Conservation (phyloP, 257 asterid species). For the Solanum dulcamara region DNA sequence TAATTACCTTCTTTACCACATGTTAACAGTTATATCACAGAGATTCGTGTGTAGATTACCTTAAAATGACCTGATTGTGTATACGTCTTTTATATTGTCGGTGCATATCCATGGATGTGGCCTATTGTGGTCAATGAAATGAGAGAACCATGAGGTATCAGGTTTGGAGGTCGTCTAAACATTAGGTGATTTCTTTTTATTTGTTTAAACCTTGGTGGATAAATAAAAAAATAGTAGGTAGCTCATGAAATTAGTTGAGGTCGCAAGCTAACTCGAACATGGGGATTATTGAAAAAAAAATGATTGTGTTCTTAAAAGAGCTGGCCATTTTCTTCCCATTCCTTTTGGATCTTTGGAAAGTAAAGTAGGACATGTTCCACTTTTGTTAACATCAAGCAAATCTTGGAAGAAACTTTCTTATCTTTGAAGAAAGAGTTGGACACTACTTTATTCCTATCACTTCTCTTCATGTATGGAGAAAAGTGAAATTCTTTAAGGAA, state of each 20-base stretch:
- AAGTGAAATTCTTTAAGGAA: not conserved
- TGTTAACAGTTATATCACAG: not conserved
- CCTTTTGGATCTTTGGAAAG: not conserved
- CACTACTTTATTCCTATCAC: not conserved
- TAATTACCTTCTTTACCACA: not conserved
- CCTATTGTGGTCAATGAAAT: not conserved
- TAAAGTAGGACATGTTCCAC: not conserved
- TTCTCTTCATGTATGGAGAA: not conserved
- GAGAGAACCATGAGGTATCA: not conserved
- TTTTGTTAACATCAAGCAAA: not conserved
- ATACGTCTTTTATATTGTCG: not conserved
- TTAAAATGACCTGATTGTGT: not conserved
- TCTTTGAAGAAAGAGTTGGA: not conserved
- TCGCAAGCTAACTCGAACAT: not conserved
- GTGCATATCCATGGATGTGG: too few relatives aligned
- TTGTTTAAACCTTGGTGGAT: not conserved
- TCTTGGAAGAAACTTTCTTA: not conserved
- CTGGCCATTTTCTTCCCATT: not conserved
- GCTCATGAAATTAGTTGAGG: not conserved
- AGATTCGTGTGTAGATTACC: not conserved
- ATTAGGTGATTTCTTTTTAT: not conserved
- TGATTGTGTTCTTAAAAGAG: not conserved
- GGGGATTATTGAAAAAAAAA: not conserved
- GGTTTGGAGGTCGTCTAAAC: not conserved
- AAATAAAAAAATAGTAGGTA: not conserved